Percentiles rank a stretch among this genome's conserved stretches.
These are phyloP conservation scores for Metschnikowia peoriensis DNA, from an alignment of 805 yeast species.

Conservation along the genomic window DNA sequence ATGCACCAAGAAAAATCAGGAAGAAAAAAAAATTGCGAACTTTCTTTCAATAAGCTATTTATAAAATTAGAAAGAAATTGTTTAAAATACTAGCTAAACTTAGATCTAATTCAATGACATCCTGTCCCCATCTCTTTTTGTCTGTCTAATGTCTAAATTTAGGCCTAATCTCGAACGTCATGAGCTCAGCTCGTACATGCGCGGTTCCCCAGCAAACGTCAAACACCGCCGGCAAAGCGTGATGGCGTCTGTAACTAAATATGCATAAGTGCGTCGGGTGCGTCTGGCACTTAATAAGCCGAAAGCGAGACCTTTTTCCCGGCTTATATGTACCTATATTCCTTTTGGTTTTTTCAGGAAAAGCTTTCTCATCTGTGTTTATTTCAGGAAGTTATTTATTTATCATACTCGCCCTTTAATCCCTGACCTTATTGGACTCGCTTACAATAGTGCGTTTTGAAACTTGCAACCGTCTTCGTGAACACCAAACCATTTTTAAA, in stretches of 20 bases:
- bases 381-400: no score
- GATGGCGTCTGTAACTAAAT: not conserved
- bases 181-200: not conserved
- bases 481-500: no score
- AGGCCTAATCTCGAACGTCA: not conserved
- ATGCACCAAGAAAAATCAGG: no score
- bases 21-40: no score
- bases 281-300: not conserved
- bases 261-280: not conserved
- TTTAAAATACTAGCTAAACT: no score
- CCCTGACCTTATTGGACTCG: not conserved
- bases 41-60: no score
- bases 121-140: no score
- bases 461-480: no score
- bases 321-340: not conserved
- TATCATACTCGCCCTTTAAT: not conserved
- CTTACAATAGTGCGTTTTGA: not conserved
- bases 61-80: no score
- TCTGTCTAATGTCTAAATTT: not conserved
- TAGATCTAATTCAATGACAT: no score
- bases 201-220: not conserved
- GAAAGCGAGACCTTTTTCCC: not conserved
- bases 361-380: no score
- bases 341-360: not conserved
- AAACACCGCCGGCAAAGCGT: not conserved